Percentiles rank a stretch among this genome's conserved stretches.
phyloP scores from a whole-genome alignment of 2,329 filamentous ascomycete species.

The Epichloe typhina region DNA sequence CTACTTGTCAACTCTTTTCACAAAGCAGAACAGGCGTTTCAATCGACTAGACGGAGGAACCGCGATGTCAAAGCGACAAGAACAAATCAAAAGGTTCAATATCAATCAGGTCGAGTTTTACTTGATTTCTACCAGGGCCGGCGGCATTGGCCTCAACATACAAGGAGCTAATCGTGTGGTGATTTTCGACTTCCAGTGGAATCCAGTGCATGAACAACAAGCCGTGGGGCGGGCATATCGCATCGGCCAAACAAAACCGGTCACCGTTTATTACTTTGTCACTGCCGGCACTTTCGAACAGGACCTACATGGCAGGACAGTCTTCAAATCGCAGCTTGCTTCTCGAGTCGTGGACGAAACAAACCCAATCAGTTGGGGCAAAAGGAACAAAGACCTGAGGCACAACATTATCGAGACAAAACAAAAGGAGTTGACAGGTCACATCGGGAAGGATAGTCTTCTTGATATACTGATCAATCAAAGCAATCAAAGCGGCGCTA shows the following conservation, averaged over 20 bases:
- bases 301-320: constrained; percentile 54
- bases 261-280: constrained; percentile 75
- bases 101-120: constrained; percentile 43
- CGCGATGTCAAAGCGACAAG: constrained; percentile 42
- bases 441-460: constrained; percentile 49
- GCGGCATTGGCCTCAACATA: constrained; percentile 74
- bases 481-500: constrained; percentile 16
- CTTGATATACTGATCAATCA: constrained; percentile 35
- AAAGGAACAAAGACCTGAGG: constrained; percentile 43
- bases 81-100: constrained; percentile 58
- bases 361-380: constrained; percentile 55
- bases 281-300: constrained; percentile 70
- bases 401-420: constrained; percentile 39
- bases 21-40: constrained; percentile 31
- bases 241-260: constrained; percentile 66
- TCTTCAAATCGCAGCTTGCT: constrained; percentile 75
- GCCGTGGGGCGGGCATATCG: constrained; percentile 79
- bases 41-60: constrained; percentile 57
- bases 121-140: constrained; percentile 72
- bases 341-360: constrained; percentile 73
- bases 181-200: constrained; percentile 73
- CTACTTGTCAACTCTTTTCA: constrained; percentile 50
- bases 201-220: constrained; percentile 72
- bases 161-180: constrained; percentile 73
- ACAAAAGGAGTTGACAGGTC: constrained; percentile 37